A percentile compares a stretch with the other conserved stretches of the same genome.
These are phyloP conservation scores for Ceratocystis ficicola DNA, from an alignment of 2,329 filamentous ascomycete genomes.

Conservation along the genomic window DNA sequence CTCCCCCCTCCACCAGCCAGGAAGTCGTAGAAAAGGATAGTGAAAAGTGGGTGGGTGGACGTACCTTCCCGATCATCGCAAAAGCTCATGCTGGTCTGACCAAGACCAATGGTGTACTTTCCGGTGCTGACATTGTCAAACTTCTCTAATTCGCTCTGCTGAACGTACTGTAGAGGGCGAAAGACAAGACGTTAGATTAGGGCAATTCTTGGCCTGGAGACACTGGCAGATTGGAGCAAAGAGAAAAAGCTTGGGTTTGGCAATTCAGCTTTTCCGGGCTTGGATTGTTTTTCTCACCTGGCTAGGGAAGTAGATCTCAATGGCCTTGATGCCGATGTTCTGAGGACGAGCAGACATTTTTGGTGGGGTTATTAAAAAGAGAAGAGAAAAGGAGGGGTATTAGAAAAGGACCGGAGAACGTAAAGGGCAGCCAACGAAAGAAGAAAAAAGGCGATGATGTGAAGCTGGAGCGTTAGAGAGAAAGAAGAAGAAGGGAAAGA, in stretches of 20 bases:
- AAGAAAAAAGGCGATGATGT: not conserved
- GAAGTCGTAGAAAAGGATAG: not conserved
- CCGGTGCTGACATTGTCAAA: slow-evolving; percentile 71
- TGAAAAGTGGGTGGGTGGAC: slow-evolving; percentile 25
- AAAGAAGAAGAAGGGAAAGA: slow-evolving; percentile 7
- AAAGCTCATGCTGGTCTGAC: slow-evolving; percentile 86
- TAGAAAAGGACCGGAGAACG: slow-evolving; percentile 8
- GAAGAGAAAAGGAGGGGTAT: slow-evolving; percentile 16
- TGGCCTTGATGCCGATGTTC: slow-evolving; percentile 87
- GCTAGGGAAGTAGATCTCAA: slow-evolving; percentile 77
- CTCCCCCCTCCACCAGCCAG: no score
- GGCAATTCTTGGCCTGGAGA: not conserved
- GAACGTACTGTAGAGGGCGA: slow-evolving; percentile 53
- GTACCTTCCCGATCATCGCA: slow-evolving; percentile 79
- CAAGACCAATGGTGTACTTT: slow-evolving; percentile 85
- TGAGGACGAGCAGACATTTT: slow-evolving; percentile 64
- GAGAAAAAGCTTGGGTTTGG: not conserved
- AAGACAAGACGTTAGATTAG: slow-evolving; percentile 4
- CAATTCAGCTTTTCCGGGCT: not conserved
- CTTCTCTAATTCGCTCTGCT: slow-evolving; percentile 71
- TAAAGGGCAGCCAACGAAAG: not conserved
- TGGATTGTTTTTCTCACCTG: slow-evolving; percentile 46
- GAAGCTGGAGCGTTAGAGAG: not conserved
- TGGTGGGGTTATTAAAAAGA: slow-evolving; percentile 17
- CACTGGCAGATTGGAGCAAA: not conserved